These are phyloP conservation scores for Boletus tomentosulus DNA, from an alignment of 768 basidiomycete species.

Conservation along the genomic window DNA sequence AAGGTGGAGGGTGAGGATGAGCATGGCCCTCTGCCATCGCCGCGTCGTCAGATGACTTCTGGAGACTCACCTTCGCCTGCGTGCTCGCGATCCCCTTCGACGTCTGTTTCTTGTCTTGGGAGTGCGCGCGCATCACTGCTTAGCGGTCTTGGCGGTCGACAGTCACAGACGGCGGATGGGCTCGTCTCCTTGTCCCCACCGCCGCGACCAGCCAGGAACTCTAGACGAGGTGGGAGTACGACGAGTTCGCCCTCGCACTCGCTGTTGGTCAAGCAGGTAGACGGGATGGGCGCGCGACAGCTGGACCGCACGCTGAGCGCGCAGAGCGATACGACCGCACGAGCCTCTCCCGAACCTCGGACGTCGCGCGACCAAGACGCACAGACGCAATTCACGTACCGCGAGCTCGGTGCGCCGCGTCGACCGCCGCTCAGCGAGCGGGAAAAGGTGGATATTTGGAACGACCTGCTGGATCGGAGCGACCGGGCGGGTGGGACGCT, in stretches of 20 bases:
- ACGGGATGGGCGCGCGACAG: conserved; percentile 4
- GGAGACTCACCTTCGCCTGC: conserved; percentile 19
- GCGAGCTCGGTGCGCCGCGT: conserved; percentile 39
- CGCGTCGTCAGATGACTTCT: conserved; percentile 8
- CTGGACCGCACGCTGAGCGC: conserved; percentile 22
- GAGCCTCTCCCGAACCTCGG: conserved; percentile 6
- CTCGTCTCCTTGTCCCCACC: conserved; percentile 27
- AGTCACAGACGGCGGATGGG: conserved; percentile 16
- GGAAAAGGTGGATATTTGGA: conserved; percentile 72
- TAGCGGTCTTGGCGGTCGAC: neutral
- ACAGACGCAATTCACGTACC: conserved; percentile 42
- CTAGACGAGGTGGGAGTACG: conserved; percentile 13
- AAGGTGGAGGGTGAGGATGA: conserved; percentile 8
- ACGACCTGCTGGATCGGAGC: conserved; percentile 62
- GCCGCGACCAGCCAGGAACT: conserved; percentile 16
- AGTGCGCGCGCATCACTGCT: conserved; percentile 32
- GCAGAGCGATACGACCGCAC: conserved; percentile 32
- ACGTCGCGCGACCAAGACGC: conserved; percentile 8
- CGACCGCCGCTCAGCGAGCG: conserved; percentile 50
- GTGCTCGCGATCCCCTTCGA: conserved; percentile 46
- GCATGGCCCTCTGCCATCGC: conserved; percentile 4
- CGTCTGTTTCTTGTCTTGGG: conserved; percentile 17
- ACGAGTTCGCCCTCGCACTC: conserved; percentile 7
- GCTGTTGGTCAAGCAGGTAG: conserved; percentile 1
- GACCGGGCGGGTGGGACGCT: conserved; percentile 71